Evolutionary conservation across 495 filamentous ascomycete genomes (phyloP).

Genomic region (Penicillium antarcticum): DNA sequence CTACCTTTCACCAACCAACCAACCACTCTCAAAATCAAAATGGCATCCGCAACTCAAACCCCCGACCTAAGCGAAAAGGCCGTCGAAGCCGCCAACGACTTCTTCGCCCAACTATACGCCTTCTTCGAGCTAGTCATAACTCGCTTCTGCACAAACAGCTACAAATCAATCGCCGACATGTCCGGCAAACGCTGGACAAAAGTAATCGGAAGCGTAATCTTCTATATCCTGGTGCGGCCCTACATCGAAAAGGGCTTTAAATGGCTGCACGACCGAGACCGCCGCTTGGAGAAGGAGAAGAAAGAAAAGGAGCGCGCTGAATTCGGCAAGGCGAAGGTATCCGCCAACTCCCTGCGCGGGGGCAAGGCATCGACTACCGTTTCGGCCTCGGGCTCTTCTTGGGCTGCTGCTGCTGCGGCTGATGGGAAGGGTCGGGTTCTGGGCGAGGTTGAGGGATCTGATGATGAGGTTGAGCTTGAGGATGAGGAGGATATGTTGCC

Average conservation of each 20-base stretch:
- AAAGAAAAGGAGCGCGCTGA: constrained; percentile 37
- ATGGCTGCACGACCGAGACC: constrained; percentile 55
- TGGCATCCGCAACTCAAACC: constrained; percentile 16
- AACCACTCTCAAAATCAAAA: constrained; percentile 12
- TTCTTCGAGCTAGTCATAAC: constrained; percentile 19
- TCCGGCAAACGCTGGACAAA: constrained; percentile 57
- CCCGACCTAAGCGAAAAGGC: constrained; percentile 23
- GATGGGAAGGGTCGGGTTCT: constrained; percentile 40
- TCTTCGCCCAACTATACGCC: constrained; percentile 33
- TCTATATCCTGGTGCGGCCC: constrained; percentile 64
- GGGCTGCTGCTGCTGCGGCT: constrained; percentile 7
- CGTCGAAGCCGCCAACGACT: constrained; percentile 32
- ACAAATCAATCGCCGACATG: constrained; percentile 52
- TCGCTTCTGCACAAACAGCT: constrained; percentile 53
- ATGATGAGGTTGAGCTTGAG: constrained; percentile 58
- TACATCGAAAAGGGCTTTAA: constrained; percentile 55
- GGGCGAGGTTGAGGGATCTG: constrained; percentile 43
- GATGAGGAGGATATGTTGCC: constrained; percentile 49
- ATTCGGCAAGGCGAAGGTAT: constrained; percentile 53
- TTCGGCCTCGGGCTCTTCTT: too few species aligned
- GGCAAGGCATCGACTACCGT: constrained; percentile 14
- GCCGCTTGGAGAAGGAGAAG: constrained; percentile 49
- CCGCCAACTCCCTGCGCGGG: constrained; percentile 58
- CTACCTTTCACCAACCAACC: too few species aligned
- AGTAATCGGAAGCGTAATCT: constrained; percentile 56